Base-by-base conservation (phyloP, 2,329 filamentous ascomycete species). In the Thielaviopsis punctulata region DNA sequence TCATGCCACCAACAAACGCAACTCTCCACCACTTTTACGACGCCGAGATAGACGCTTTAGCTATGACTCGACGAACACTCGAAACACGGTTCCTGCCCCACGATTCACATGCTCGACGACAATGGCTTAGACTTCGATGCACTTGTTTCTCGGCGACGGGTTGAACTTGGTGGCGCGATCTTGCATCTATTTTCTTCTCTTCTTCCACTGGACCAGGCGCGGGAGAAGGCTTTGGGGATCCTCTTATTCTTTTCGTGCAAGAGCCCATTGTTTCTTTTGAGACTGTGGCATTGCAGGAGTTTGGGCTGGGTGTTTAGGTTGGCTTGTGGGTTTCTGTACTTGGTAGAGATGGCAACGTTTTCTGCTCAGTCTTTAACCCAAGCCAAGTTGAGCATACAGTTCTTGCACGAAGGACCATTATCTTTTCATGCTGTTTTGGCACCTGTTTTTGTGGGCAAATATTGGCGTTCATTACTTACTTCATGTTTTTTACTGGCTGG, bases 361-460 rank as follows among this genome's bases (percentile, higher is more conserved):
- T 27, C 23, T 21, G 12, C 33, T 48, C 24, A 30, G n/a, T 30
- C 10, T 21, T 15, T 15, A 48, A 33, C 25, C 10, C 19, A 19
- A 24, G 30, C 45, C 48, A 48, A 49, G 1, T 18, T 41, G 36
- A 41, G 2, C 36, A 41, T 15, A 41, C 12, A 18, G 36, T 15
- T 41, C 23, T 15, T 27, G 15, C 25, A 24, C 45, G 45, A n/a
- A n/a, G n/a, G n/a, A 52, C 46, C 51, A 51, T 49, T 52, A 56
- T 54, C 48, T 51, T 44, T 24, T 52, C 48, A 52, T 50, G 54
- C 43, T 52, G 52, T 54, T 52, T 18, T 27, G 21, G 45, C 30
- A 48, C 45, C 24, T 48, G 45, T 48, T 48, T 46, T 48, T 48
- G 45, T 48, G 45, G 45, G 45, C 45, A 48, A 48, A 48, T 48